These are phyloP conservation scores for Trametes meyenii DNA, from an alignment of 768 basidiomycete genomes.

Conservation along the genomic window DNA sequence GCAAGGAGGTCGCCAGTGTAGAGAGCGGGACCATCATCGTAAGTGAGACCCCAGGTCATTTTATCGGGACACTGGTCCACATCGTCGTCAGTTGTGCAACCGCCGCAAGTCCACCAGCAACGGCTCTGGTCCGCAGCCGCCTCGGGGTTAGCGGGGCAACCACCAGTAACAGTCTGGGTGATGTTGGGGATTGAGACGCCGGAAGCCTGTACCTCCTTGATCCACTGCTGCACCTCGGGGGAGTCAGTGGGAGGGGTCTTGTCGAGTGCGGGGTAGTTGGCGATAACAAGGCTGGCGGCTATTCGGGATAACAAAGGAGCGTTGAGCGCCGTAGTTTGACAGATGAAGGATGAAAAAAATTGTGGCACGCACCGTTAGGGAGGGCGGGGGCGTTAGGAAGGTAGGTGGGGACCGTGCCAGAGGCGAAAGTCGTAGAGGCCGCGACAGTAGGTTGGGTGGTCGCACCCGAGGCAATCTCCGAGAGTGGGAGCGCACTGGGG, in stretches of 20 bases:
- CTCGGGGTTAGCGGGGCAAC: constrained; percentile 57
- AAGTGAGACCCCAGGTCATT: constrained; percentile 59
- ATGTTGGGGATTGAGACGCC: constrained; percentile 63
- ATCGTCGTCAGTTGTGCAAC: constrained; percentile 69
- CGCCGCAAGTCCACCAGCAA: constrained; percentile 85
- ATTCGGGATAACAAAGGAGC: background rate
- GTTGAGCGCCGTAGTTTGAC: background rate
- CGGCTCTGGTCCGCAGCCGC: constrained; percentile 53
- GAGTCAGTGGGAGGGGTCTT: constrained; percentile 59
- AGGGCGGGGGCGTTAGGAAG: constrained; percentile 62
- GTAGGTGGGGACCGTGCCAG: constrained; percentile 42
- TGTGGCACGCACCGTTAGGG: constrained; percentile 47
- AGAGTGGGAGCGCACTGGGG: constrained; percentile 40
- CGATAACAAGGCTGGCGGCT: constrained; percentile 49
- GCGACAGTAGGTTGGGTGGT: constrained; percentile 34
- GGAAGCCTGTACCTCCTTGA: constrained; percentile 56
- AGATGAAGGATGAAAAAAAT: background rate
- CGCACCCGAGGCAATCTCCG: constrained; percentile 31
- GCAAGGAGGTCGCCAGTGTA: constrained; percentile 75
- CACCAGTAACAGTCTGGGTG: constrained; percentile 41
- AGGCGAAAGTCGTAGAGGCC: constrained; percentile 37
- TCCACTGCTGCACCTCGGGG: constrained; percentile 70
- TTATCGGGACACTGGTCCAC: constrained; percentile 75
- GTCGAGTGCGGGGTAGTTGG: constrained; percentile 73
- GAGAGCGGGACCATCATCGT: constrained; percentile 80